Conservation (phyloP, 23 red algal genomes). For the Gracilaria domingensis region DNA sequence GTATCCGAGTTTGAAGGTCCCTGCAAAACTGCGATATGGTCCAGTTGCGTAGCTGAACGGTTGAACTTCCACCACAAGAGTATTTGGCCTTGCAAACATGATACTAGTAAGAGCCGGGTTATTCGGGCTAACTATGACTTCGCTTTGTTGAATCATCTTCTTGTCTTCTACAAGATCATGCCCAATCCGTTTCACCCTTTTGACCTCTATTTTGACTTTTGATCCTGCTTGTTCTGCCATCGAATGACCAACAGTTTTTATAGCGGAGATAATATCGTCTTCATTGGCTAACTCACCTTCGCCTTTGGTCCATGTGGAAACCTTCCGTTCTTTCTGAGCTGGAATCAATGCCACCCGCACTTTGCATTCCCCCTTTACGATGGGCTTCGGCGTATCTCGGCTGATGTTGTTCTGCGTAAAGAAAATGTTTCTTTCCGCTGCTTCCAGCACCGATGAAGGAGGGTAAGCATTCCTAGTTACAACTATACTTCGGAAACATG, state of each 20-base stretch:
- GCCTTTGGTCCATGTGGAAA: neutral
- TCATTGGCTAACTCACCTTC: conserved; percentile 19
- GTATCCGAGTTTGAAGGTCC: conserved; percentile 55
- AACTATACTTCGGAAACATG: conserved; percentile 61
- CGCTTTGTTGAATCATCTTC: conserved; percentile 68
- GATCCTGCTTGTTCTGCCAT: neutral
- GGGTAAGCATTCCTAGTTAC: conserved; percentile 52
- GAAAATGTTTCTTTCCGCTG: conserved; percentile 40
- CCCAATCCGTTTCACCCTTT: neutral
- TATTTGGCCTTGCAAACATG: conserved; percentile 64
- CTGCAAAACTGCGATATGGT: conserved; percentile 77
- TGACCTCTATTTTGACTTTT: neutral
- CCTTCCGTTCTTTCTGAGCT: conserved; percentile 13
- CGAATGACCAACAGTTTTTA: neutral
- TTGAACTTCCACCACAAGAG: conserved; percentile 65
- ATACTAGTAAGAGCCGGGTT: conserved; percentile 71
- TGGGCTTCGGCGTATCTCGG: conserved; percentile 14
- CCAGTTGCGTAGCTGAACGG: conserved; percentile 76
- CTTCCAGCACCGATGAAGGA: conserved; percentile 35
- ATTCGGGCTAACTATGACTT: conserved; percentile 67
- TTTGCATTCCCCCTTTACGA: conserved; percentile 9
- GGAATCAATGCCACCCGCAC: conserved; percentile 13
- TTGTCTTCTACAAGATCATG: conserved; percentile 7
- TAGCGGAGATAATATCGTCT: conserved; percentile 12
- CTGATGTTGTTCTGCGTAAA: conserved; percentile 56